Evolutionary conservation across 306 rosid species (phyloP).

Genomic region (Cercis canadensis): DNA sequence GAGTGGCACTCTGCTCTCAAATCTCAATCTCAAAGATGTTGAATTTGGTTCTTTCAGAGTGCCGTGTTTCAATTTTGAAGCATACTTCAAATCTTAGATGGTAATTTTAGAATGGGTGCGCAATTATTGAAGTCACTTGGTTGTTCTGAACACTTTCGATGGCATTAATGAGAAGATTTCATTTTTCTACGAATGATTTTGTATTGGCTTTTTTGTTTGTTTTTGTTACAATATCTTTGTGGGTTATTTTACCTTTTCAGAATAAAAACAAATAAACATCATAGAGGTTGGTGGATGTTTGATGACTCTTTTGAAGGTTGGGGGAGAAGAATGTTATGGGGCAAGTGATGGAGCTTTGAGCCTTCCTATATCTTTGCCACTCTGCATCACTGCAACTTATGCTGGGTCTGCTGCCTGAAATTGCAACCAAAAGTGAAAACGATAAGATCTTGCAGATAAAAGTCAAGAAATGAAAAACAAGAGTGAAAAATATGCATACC

Average conservation of each 20-base stretch:
- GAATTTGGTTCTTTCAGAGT: conserved; percentile 35
- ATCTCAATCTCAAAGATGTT: conserved; percentile 19
- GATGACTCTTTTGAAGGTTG: conserved; percentile 38
- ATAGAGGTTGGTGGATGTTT: conserved; percentile 39
- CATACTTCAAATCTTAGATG: neutral
- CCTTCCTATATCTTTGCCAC: conserved; percentile 55
- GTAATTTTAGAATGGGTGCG: no score
- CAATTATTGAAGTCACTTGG: neutral
- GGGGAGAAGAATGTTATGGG: conserved; percentile 91
- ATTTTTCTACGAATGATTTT: neutral
- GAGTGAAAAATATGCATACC: neutral
- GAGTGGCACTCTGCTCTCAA: conserved; percentile 49
- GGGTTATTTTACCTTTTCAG: conserved; percentile 27
- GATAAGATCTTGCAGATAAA: conserved; percentile 61
- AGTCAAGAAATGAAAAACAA: conserved; percentile 33
- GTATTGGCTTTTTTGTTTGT: neutral
- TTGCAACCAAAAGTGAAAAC: conserved; percentile 57
- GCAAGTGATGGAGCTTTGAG: conserved; percentile 75
- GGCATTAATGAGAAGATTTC: conserved; percentile 5
- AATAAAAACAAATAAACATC: conserved; percentile 40
- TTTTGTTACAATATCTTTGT: conserved; percentile 5
- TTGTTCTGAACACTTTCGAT: neutral
- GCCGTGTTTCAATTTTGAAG: neutral
- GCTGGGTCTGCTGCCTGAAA: conserved; percentile 60
- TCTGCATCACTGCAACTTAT: conserved; percentile 61